These are phyloP conservation scores for Escovopsis sp. DNA, from an alignment of 2,329 filamentous ascomycete species.

Conservation along the genomic window DNA sequence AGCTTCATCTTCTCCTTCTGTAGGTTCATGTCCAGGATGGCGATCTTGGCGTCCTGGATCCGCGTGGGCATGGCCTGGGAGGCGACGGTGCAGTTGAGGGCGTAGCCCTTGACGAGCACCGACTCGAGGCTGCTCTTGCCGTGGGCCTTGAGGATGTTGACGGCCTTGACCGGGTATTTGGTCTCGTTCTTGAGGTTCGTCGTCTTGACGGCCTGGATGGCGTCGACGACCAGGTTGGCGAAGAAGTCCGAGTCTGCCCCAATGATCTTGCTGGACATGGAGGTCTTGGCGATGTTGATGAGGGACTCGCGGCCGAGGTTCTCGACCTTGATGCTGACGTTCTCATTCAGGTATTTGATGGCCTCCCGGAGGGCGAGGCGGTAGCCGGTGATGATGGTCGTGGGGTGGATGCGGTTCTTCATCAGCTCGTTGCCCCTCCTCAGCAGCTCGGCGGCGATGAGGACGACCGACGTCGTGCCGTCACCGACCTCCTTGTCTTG, in stretches of 20 bases:
- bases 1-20: conserved; percentile 99
- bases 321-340: conserved; percentile 92
- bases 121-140: conserved; percentile 87
- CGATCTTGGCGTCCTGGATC: conserved; percentile 89
- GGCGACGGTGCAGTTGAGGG: conserved; percentile 94
- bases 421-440: conserved; percentile 92
- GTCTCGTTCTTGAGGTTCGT: conserved; percentile 79
- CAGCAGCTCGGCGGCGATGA: conserved; percentile 91
- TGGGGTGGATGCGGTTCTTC: conserved; percentile 99
- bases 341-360: conserved; percentile 97
- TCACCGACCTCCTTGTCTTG: conserved; percentile 99
- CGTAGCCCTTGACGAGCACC: conserved; percentile 85
- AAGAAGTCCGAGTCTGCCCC: conserved; percentile 94
- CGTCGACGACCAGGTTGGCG: conserved; percentile 91
- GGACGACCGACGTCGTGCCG: conserved; percentile 92
- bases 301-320: conserved; percentile 79
- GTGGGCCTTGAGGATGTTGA: conserved; percentile 97
- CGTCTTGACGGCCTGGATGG: conserved; percentile 86
- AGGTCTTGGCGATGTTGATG: conserved; percentile 91
- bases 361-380: conserved; percentile 88
- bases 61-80: conserved; percentile 96
- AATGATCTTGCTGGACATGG: conserved; percentile 99
- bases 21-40: conserved; percentile 91
- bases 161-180: conserved; percentile 98
- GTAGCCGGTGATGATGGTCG: conserved; percentile 98